Percentiles rank a stretch among this genome's conserved stretches.
Evolutionary conservation across 495 filamentous ascomycete species (phyloP).

Genomic region (Neurospora tetrasperma): DNA sequence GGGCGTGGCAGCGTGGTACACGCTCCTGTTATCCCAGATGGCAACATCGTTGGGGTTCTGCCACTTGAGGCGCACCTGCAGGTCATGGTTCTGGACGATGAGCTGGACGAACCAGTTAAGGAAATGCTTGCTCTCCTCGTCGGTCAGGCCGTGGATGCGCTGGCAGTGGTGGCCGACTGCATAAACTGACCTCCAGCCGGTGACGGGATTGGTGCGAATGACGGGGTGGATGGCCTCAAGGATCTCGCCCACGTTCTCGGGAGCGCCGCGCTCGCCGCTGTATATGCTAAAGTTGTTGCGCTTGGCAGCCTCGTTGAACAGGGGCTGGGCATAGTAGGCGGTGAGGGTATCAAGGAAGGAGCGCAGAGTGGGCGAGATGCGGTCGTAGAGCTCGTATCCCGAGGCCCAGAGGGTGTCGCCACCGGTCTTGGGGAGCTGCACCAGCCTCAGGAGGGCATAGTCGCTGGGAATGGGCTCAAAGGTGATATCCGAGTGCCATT

Average conservation of each 20-base stretch:
- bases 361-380: slow-evolving; percentile 53
- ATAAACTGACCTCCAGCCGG: slow-evolving; percentile 68
- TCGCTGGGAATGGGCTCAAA: slow-evolving; percentile 59
- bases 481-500: slow-evolving; percentile 61
- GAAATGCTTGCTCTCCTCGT: slow-evolving; percentile 53
- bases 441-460: slow-evolving; percentile 52
- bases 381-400: slow-evolving; percentile 71
- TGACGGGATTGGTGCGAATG: slow-evolving; percentile 73
- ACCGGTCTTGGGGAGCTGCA: slow-evolving; percentile 57
- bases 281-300: slow-evolving; percentile 9
- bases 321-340: slow-evolving; percentile 52
- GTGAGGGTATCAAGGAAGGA: slow-evolving; percentile 60
- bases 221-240: slow-evolving; percentile 60
- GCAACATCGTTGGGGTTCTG: slow-evolving; percentile 51
- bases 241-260: slow-evolving; percentile 55
- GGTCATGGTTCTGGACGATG: slow-evolving; percentile 67
- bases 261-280: slow-evolving; percentile 45
- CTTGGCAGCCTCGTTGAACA: slow-evolving; percentile 15
- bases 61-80: slow-evolving; percentile 66
- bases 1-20: slow-evolving; percentile 61
- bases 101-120: slow-evolving; percentile 53
- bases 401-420: slow-evolving; percentile 70
- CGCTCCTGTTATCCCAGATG: slow-evolving; percentile 71
- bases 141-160: slow-evolving; percentile 54
- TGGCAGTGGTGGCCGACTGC: slow-evolving; percentile 53